Evolutionary conservation across 345 rosid species (phyloP), one percentile per base, ranked within the genome.

Genomic region (Euphorbia peplus): DNA sequence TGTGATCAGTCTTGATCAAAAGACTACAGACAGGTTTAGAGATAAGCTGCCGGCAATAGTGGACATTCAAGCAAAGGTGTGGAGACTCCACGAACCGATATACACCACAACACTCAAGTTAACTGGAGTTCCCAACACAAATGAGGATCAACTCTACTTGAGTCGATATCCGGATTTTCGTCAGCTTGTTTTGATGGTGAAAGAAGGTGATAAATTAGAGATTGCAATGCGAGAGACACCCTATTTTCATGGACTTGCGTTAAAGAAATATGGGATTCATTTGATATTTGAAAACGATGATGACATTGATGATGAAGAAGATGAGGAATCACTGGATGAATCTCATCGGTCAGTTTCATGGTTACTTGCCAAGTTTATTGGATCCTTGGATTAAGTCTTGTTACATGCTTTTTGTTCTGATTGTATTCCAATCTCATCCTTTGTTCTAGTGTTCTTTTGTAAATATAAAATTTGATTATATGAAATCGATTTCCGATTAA

Each of bases 61-160:
- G 39, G 89, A 79, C 42, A 56, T 88, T 53, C 67, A 73, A 60
- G 93, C 76, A 13, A 70, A 68, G 70, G 64, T 90, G 39, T 72
- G 70, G 4, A 35, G 80, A 47, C 78, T 60, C 29, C 75, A 59
- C 1, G 9, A 0, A 0, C 1, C 28, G 0, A 0, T 48, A 59
- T 11, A 1, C 47, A 59, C 21, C 13, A 74, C 78, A 24, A 1
- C 73, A 24, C 69, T 90, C 70, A 0, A 66, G 37, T 70, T 90
- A 25, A 28, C 0, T 52, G 93, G 95, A 64, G 82, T 88, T 41
- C 89, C 92, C 0, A 72, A 63, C 41, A 73, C 81, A 18, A 63
- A 76, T 51, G 56, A 68, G 24, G 85, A 84, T 72, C 87, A 88
- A 35, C 78, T 90, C 30, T 75, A 84, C 84, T 59, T 88, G 58